Evolutionary conservation across 1,284 basidiomycete species (phyloP).

Genomic region (Rhodofomes roseus): DNA sequence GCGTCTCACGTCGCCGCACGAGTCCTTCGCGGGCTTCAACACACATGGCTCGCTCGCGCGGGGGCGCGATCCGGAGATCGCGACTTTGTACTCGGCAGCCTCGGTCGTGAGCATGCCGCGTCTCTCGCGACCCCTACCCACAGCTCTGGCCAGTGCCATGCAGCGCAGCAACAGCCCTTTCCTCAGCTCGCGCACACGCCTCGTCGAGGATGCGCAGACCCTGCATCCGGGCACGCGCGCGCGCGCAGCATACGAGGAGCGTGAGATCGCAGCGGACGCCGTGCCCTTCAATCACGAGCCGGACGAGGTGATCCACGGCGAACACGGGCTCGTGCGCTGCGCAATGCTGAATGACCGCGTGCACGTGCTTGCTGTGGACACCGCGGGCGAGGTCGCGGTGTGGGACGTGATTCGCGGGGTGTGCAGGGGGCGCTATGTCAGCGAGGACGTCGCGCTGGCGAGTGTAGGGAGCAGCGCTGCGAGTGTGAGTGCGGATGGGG

Average conservation of each 20-base stretch:
- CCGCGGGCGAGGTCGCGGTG: constrained; percentile 78
- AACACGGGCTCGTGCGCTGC: constrained; percentile 81
- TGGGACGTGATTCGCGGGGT: constrained; percentile 87
- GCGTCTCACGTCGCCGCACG: constrained; percentile 73
- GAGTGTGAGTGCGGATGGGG: constrained; percentile 26
- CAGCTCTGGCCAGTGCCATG: constrained; percentile 24
- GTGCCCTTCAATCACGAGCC: constrained; percentile 59
- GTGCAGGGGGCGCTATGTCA: constrained; percentile 73
- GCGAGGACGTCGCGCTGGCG: constrained; percentile 62
- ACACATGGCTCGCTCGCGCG: constrained; percentile 26
- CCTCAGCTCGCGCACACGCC: constrained; percentile 14
- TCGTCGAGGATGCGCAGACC: constrained; percentile 36
- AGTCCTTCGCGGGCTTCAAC: constrained; percentile 57
- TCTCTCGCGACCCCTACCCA: constrained; percentile 31
- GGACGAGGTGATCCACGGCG: constrained; percentile 73
- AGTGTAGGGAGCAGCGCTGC: constrained; percentile 27
- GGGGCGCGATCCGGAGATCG: constrained; percentile 67
- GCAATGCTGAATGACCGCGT: constrained; percentile 87
- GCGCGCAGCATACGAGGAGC: constrained; percentile 62
- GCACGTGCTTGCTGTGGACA: constrained; percentile 91
- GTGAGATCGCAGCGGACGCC: constrained; percentile 84
- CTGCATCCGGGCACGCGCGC: constrained; percentile 36
- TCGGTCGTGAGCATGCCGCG: constrained; percentile 70
- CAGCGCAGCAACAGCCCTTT: constrained; percentile 28
- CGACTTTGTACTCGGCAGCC: constrained; percentile 81